Evolutionary conservation across 208 protist genomes (phyloP).

Genomic region (Acanthamoeba triangularis): DNA sequence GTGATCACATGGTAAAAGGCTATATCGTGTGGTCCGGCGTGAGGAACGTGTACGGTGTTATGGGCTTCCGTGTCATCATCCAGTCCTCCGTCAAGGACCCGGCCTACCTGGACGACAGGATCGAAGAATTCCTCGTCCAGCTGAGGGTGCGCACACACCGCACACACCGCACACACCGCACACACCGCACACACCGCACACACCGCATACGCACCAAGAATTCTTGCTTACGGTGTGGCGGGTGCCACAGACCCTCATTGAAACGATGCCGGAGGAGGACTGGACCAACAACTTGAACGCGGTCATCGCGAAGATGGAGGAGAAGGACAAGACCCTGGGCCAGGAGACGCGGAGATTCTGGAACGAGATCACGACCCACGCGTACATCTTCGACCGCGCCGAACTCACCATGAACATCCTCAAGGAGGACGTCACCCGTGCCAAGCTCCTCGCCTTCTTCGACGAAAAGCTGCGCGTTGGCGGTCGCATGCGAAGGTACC

Average conservation of each 20-base stretch:
- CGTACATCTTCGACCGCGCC: constrained; percentile 66
- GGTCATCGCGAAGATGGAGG: constrained; percentile 59
- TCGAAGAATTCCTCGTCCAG: constrained; percentile 50
- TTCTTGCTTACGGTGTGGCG: background rate
- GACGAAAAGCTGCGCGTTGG: constrained; percentile 40
- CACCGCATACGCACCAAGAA: too few species aligned
- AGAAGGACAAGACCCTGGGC: constrained; percentile 77
- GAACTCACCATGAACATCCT: constrained; percentile 21
- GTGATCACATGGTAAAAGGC: background rate
- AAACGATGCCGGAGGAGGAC: constrained; percentile 57
- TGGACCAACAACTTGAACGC: constrained; percentile 49
- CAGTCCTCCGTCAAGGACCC: constrained; percentile 74
- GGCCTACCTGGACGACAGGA: constrained; percentile 59
- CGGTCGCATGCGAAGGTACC: background rate
- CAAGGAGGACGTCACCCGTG: constrained; percentile 53
- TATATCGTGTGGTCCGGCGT: constrained; percentile 73
- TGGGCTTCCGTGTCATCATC: constrained; percentile 77
- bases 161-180: background rate
- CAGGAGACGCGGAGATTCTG: constrained; percentile 52
- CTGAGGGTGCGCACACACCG: background rate
- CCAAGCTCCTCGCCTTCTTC: constrained; percentile 60
- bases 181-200: background rate
- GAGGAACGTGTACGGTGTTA: constrained; percentile 72
- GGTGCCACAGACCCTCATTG: background rate
- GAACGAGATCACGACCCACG: constrained; percentile 67